phyloP scores from a whole-genome alignment of 768 basidiomycete genomes.

The Tricholoma sp. region DNA sequence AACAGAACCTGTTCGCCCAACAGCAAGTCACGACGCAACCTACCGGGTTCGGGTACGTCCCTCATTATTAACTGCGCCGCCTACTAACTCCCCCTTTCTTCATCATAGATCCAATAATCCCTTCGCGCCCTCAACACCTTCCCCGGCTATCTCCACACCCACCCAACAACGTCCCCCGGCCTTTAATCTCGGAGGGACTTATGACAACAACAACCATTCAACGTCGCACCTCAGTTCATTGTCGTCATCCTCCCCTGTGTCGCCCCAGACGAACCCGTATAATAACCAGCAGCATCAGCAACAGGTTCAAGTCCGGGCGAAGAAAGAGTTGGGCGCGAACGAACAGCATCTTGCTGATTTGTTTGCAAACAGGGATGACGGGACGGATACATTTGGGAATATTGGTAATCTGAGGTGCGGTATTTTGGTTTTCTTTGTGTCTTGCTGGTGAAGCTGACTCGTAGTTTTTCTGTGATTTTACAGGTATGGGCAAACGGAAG shows the following conservation, averaged over 20 bases:
- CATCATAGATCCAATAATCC: constrained; percentile 85
- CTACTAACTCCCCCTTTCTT: constrained; percentile 18
- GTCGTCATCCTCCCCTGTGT: constrained; percentile 35
- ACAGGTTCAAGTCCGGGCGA: constrained; percentile 36
- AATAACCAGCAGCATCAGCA: constrained; percentile 23
- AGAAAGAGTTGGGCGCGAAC: constrained; percentile 46
- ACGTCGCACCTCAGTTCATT: constrained; percentile 39
- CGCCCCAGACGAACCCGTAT: constrained; percentile 23
- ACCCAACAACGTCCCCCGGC: constrained; percentile 35
- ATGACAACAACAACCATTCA: constrained; percentile 51
- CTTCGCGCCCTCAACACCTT: constrained; percentile 57
- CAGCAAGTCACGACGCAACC: constrained; percentile 50
- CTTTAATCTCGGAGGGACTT: constrained; percentile 71
- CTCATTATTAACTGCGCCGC: not conserved
- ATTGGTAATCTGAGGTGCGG: constrained; percentile 64
- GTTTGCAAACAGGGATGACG: constrained; percentile 87
- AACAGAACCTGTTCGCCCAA: constrained; percentile 42
- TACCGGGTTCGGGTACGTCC: constrained; percentile 69
- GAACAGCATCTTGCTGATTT: constrained; percentile 75
- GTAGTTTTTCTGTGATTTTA: not conserved
- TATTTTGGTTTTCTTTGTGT: constrained; percentile 9
- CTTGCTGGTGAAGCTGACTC: not conserved
- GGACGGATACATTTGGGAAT: constrained; percentile 96
- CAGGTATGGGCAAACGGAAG: constrained; percentile 58
- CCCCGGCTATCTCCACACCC: constrained; percentile 24